Conservation (phyloP, 257 asterid genomes). For the Cynanchum wilfordii region DNA sequence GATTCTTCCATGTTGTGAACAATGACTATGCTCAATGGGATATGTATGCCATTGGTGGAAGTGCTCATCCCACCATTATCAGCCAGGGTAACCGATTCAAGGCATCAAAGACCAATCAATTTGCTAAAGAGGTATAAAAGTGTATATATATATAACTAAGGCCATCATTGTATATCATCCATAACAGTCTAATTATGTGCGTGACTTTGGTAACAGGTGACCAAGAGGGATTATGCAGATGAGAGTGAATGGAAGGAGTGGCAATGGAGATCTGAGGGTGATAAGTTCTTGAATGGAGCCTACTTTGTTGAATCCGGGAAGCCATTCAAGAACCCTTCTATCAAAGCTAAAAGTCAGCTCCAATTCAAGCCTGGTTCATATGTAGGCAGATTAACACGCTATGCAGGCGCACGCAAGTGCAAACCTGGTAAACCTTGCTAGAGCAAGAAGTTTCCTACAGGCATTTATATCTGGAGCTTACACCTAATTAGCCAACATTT, state of each 20-base stretch:
- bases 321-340: neutral
- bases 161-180: neutral
- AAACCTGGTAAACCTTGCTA: slow-evolving; percentile 16
- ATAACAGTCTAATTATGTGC: neutral
- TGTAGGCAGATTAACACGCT: slow-evolving; percentile 45
- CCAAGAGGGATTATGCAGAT: slow-evolving; percentile 47
- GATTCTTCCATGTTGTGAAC: slow-evolving; percentile 16
- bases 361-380: slow-evolving; percentile 44
- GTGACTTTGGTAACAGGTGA: slow-evolving; percentile 33
- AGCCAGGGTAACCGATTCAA: slow-evolving; percentile 18
- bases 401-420: slow-evolving; percentile 49
- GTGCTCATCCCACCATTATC: slow-evolving; percentile 15
- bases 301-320: slow-evolving; percentile 56
- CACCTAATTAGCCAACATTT: neutral
- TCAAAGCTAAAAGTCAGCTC: slow-evolving; percentile 7
- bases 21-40: slow-evolving; percentile 19
- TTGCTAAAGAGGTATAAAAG: neutral
- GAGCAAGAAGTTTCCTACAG: neutral
- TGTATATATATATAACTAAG: neutral
- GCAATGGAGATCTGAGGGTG: slow-evolving; percentile 85
- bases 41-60: slow-evolving; percentile 20
- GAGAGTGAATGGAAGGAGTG: slow-evolving; percentile 47
- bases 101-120: neutral
- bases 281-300: slow-evolving; percentile 58
- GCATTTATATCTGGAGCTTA: neutral